Conservation (phyloP, 495 filamentous ascomycete species). For the Aspergillus asperescens region DNA sequence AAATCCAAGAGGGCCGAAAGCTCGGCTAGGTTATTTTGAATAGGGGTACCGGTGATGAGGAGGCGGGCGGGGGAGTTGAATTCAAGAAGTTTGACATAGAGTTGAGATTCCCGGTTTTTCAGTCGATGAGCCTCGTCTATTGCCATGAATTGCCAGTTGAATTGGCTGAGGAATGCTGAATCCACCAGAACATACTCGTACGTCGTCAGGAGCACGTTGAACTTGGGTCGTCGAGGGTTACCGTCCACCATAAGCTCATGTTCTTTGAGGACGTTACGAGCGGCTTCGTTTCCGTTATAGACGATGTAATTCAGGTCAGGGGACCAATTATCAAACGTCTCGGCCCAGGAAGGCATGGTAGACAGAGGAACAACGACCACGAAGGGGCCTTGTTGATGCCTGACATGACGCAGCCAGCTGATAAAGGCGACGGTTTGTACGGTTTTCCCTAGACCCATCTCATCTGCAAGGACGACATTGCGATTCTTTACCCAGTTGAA, state of each 20-base stretch:
- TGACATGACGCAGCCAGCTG: constrained; percentile 93
- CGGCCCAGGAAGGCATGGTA: constrained; percentile 95
- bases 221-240: constrained; percentile 79
- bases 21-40: constrained; percentile 94
- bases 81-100: constrained; percentile 77
- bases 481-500: constrained; percentile 88
- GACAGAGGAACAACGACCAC: constrained; percentile 92
- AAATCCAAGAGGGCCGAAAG: constrained; percentile 91
- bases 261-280: constrained; percentile 76
- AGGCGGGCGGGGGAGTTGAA: constrained; percentile 81
- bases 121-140: constrained; percentile 96
- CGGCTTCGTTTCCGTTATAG: constrained; percentile 80
- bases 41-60: constrained; percentile 93
- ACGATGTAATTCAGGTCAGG: constrained; percentile 96
- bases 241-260: constrained; percentile 82
- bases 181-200: constrained; percentile 91
- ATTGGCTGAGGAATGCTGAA: constrained; percentile 66
- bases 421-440: constrained; percentile 96
- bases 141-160: constrained; percentile 96
- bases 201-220: constrained; percentile 90
- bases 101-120: constrained; percentile 90
- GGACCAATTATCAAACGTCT: constrained; percentile 95
- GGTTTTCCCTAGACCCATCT: constrained; percentile 98
- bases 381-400: constrained; percentile 88
- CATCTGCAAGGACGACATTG: constrained; percentile 94